Percentiles rank a stretch among this genome's conserved stretches.
Conservation (phyloP, 2,329 filamentous ascomycete genomes). For the Microsporum audouinii region DNA sequence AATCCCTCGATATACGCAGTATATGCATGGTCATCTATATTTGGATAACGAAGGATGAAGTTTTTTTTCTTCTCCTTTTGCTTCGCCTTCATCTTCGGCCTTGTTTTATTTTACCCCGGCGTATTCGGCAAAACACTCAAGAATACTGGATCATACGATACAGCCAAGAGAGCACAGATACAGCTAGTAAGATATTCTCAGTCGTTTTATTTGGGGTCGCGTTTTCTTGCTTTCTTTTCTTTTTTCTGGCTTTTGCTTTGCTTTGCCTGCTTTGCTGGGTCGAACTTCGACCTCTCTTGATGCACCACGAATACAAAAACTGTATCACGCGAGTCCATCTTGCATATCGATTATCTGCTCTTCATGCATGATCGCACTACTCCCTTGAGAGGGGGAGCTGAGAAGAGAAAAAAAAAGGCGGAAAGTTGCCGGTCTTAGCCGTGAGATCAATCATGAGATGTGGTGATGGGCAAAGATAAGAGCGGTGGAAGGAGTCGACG, state of each 20-base stretch:
- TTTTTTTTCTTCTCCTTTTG: neutral
- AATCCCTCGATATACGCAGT: neutral
- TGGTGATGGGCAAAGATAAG: neutral
- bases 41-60: neutral
- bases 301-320: constrained; percentile 1
- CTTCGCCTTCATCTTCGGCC: neutral
- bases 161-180: neutral
- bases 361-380: constrained; percentile 2
- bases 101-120: neutral
- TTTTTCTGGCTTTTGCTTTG: neutral
- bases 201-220: neutral
- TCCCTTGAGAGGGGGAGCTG: neutral
- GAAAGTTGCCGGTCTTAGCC: neutral
- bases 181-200: neutral
- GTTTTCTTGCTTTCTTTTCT: neutral
- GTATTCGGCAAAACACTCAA: neutral
- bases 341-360: constrained; percentile 1
- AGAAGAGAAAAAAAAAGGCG: neutral
- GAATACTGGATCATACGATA: neutral
- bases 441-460: neutral
- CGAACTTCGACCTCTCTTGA: neutral
- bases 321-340: constrained; percentile 1
- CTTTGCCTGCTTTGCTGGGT: neutral
- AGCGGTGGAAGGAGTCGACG: neutral
- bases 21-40: neutral